Conservation (phyloP, 2,329 filamentous ascomycete genomes). For the Colletotrichum abscissum region DNA sequence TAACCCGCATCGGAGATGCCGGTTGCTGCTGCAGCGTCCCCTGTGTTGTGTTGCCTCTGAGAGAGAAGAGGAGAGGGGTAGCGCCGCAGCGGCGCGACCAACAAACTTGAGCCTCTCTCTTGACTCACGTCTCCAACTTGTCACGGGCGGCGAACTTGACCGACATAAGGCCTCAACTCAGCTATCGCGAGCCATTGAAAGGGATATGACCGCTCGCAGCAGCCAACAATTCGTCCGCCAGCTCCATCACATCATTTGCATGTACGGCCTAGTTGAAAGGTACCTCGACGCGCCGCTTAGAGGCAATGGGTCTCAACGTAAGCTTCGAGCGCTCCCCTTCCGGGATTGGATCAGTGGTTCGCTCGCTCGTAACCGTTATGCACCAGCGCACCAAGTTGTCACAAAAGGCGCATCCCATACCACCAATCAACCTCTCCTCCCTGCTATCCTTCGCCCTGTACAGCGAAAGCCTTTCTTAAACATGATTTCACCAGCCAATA, state of each 20-base stretch:
- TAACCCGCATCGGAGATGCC: slow-evolving; percentile 8
- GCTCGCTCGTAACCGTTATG: slow-evolving; percentile 20
- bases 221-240: slow-evolving; percentile 1
- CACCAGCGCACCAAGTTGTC: neutral
- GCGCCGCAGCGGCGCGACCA: neutral
- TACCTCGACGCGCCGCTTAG: neutral
- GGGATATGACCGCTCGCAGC: neutral
- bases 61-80: neutral
- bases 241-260: slow-evolving; percentile 8
- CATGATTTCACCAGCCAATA: neutral
- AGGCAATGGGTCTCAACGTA: neutral
- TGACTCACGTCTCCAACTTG: slow-evolving; percentile 25
- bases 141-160: slow-evolving; percentile 6
- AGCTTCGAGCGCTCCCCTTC: neutral
- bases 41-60: neutral
- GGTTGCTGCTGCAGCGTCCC: neutral
- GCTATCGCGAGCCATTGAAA: neutral
- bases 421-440: slow-evolving; percentile 23
- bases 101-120: slow-evolving; percentile 23
- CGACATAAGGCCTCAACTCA: neutral
- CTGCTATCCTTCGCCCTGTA: neutral
- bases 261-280: neutral
- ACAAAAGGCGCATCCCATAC: slow-evolving; percentile 24
- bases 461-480: neutral
- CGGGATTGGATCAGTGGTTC: neutral